A percentile compares a stretch with the other conserved stretches of the same genome.
Evolutionary conservation across 345 rosid species (phyloP).

Genomic region (Camelina neglecta): DNA sequence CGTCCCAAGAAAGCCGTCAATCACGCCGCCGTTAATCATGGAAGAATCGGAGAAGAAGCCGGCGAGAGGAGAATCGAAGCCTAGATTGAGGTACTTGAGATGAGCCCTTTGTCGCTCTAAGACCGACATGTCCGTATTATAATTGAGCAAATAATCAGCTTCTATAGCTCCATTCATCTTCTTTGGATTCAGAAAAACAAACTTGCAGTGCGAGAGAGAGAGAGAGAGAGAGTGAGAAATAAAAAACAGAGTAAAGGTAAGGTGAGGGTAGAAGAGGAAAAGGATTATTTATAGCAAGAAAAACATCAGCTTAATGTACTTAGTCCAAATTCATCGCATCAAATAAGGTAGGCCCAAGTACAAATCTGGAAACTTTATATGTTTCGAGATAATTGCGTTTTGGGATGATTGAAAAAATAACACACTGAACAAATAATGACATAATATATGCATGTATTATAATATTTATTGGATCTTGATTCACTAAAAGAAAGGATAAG

Average conservation of each 20-base stretch:
- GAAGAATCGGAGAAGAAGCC: slow-evolving; percentile 47
- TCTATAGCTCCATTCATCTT: slow-evolving; percentile 34
- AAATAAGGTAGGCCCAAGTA: not conserved
- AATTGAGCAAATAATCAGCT: slow-evolving; percentile 36
- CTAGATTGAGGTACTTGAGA: slow-evolving; percentile 50
- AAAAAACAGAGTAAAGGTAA: slow-evolving; percentile 40
- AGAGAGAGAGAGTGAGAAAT: not conserved
- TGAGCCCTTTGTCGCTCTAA: slow-evolving; percentile 67
- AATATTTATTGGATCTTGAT: not conserved
- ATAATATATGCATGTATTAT: not conserved
- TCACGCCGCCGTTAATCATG: slow-evolving; percentile 29
- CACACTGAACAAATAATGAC: not conserved
- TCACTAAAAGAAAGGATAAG: slow-evolving; percentile 1
- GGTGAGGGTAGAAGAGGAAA: slow-evolving; percentile 29
- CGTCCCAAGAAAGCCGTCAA: slow-evolving; percentile 30
- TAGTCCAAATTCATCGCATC: slow-evolving; percentile 41
- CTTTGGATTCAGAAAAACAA: not conserved
- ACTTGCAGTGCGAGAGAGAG: slow-evolving; percentile 17
- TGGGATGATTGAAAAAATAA: not conserved
- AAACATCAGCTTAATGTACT: slow-evolving; percentile 22
- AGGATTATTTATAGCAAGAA: slow-evolving; percentile 35
- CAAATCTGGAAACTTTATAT: slow-evolving; percentile 23
- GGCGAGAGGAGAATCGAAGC: slow-evolving; percentile 36
- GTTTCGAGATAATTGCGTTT: slow-evolving; percentile 15
- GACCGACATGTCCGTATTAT: slow-evolving; percentile 58